Evolutionary conservation across 257 asterid genomes (phyloP).

Genomic region (Jaltomata sinuosa): DNA sequence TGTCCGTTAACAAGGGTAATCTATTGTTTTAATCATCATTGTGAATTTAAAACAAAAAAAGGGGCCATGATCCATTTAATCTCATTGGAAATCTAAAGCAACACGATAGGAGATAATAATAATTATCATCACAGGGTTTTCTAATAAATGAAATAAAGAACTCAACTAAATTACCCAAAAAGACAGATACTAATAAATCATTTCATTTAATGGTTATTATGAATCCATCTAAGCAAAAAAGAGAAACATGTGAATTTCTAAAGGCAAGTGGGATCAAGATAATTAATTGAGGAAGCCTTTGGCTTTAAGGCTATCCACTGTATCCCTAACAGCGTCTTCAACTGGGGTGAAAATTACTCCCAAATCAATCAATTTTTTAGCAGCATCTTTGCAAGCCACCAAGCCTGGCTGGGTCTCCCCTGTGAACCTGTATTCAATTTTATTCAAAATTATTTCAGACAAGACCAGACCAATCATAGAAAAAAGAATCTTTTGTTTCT

Average conservation of each 20-base stretch:
- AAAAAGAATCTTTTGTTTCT: not conserved
- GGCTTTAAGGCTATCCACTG: constrained; percentile 58
- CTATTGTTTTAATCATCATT: not conserved
- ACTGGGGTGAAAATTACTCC: constrained; percentile 71
- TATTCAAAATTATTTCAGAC: not conserved
- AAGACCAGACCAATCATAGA: not conserved
- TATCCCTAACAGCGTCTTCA: constrained; percentile 71
- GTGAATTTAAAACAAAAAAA: not conserved
- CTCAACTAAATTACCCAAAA: not conserved
- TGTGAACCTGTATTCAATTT: constrained; percentile 40
- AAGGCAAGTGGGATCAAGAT: constrained; percentile 1
- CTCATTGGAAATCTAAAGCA: not conserved
- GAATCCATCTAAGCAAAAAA: constrained; percentile 12
- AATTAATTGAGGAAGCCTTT: constrained; percentile 18
- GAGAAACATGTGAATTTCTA: constrained; percentile 3
- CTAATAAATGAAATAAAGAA: not conserved
- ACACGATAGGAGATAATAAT: not conserved
- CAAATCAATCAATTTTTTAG: constrained; percentile 64
- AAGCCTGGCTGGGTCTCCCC: constrained; percentile 84
- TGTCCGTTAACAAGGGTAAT: not conserved
- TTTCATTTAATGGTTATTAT: constrained; percentile 15
- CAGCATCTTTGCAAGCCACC: constrained; percentile 66
- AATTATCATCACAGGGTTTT: not conserved
- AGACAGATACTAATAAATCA: not conserved
- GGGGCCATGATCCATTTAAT: not conserved